Percentiles rank a stretch among this genome's conserved stretches.
Evolutionary conservation across 2,329 filamentous ascomycete species (phyloP).

Genomic region (Ascochyta clinopodiicola): DNA sequence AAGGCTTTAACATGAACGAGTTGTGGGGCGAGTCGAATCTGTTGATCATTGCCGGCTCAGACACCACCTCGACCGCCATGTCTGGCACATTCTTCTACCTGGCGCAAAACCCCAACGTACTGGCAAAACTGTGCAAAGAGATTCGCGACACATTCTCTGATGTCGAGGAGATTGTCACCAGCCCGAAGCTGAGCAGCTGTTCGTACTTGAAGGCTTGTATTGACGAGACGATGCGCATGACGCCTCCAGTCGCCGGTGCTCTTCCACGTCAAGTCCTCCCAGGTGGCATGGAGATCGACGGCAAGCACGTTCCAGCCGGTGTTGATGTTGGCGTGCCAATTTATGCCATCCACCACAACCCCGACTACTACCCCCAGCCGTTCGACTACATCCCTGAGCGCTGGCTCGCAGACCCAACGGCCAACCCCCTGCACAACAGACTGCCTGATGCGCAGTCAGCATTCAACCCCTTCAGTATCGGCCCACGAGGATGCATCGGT

Average conservation of each 20-base stretch:
- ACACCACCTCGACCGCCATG: constrained; percentile 54
- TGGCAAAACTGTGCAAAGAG: constrained; percentile 44
- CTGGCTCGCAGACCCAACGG: constrained; percentile 42
- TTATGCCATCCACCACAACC: constrained; percentile 50
- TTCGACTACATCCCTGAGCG: constrained; percentile 49
- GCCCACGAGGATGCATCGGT: constrained; percentile 74
- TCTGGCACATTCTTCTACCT: constrained; percentile 55
- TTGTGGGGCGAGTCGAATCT: constrained; percentile 58
- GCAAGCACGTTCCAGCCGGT: constrained; percentile 44
- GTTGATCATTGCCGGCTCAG: constrained; percentile 57
- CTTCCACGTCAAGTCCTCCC: constrained; percentile 48
- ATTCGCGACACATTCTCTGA: constrained; percentile 42
- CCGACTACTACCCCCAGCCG: constrained; percentile 47
- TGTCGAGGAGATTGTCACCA: constrained; percentile 49
- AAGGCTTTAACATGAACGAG: constrained; percentile 54
- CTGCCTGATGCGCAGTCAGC: constrained; percentile 64
- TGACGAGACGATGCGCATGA: constrained; percentile 52
- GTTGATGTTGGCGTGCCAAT: constrained; percentile 47
- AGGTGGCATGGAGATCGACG: constrained; percentile 49
- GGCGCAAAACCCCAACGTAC: constrained; percentile 45
- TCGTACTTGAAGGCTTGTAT: constrained; percentile 49
- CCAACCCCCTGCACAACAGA: constrained; percentile 39
- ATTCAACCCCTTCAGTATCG: constrained; percentile 77
- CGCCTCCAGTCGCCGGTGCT: constrained; percentile 48
- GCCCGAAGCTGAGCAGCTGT: constrained; percentile 42